These are phyloP conservation scores for Withania somnifera DNA, from an alignment of 305 asterid species.

Conservation along the genomic window DNA sequence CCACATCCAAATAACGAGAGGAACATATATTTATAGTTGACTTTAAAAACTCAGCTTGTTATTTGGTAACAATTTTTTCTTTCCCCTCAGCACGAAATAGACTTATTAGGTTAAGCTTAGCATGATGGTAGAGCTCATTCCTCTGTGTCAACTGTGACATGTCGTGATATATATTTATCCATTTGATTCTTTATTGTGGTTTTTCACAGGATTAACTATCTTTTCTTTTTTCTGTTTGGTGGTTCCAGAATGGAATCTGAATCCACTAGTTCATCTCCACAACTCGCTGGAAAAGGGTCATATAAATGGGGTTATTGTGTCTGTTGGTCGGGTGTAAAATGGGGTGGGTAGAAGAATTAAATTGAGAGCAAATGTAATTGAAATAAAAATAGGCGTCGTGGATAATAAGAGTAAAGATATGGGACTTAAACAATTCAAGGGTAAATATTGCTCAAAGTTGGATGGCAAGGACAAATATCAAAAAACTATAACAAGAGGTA, in stretches of 20 bases:
- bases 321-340: too few species aligned
- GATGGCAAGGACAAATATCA: too few species aligned
- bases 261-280: constrained; percentile 31
- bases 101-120: neutral
- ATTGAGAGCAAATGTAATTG: too few species aligned
- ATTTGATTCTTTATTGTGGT: neutral
- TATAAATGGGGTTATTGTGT: too few species aligned
- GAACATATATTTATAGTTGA: neutral
- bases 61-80: neutral
- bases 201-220: neutral
- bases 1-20: neutral
- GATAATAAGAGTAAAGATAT: too few species aligned
- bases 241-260: constrained; percentile 55
- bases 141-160: neutral
- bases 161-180: neutral
- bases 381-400: too few species aligned
- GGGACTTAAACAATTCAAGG: too few species aligned
- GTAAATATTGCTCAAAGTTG: too few species aligned
- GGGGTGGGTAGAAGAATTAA: too few species aligned
- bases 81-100: neutral
- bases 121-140: neutral
- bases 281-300: too few species aligned
- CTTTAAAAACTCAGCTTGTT: neutral
- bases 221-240: constrained; percentile 8
- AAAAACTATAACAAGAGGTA: too few species aligned